Evolutionary conservation across 2,329 filamentous ascomycete species (phyloP).

Genomic region (Colletotrichum theobromicola): DNA sequence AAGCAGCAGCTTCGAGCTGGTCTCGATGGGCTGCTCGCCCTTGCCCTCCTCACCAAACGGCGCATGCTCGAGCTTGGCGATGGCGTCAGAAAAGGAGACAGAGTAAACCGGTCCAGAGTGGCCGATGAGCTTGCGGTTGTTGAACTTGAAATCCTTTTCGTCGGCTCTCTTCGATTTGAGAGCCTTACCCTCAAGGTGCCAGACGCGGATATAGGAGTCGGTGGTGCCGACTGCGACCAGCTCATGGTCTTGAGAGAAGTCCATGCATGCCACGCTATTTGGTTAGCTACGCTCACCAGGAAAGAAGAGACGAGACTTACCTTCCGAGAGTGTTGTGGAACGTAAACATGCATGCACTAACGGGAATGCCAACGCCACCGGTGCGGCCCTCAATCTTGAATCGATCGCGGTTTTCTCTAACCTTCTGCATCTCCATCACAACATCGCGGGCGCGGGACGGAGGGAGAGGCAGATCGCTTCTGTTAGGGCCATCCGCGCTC

Average conservation of each 20-base stretch:
- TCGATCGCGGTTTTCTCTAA: conserved; percentile 90
- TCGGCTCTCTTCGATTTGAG: conserved; percentile 70
- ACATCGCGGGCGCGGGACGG: conserved; percentile 90
- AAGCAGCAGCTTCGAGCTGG: conserved; percentile 75
- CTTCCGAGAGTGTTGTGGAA: conserved; percentile 96
- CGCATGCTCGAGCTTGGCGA: conserved; percentile 58
- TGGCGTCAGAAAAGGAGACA: conserved; percentile 82
- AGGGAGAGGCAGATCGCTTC: conserved; percentile 83
- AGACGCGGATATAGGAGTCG: conserved; percentile 95
- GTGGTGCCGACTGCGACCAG: conserved; percentile 88
- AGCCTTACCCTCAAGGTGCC: conserved; percentile 86
- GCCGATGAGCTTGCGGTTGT: conserved; percentile 78
- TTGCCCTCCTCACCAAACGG: conserved; percentile 55
- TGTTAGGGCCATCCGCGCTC: conserved; percentile 79
- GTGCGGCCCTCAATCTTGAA: conserved; percentile 87
- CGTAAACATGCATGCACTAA: conserved; percentile 97
- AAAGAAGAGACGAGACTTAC: conserved; percentile 51
- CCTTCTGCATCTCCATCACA: conserved; percentile 90
- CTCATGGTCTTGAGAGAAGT: conserved; percentile 90
- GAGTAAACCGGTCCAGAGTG: conserved; percentile 90
- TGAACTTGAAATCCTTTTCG: conserved; percentile 64
- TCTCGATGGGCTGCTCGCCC: conserved; percentile 49
- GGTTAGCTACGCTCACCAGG: conserved; percentile 20
- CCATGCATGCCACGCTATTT: conserved; percentile 82
- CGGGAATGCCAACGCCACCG: conserved; percentile 79